Evolutionary conservation across 2,329 filamentous ascomycete genomes (phyloP), one percentile per base, ranked within the genome.

Genomic region (Penicillium crustosum): DNA sequence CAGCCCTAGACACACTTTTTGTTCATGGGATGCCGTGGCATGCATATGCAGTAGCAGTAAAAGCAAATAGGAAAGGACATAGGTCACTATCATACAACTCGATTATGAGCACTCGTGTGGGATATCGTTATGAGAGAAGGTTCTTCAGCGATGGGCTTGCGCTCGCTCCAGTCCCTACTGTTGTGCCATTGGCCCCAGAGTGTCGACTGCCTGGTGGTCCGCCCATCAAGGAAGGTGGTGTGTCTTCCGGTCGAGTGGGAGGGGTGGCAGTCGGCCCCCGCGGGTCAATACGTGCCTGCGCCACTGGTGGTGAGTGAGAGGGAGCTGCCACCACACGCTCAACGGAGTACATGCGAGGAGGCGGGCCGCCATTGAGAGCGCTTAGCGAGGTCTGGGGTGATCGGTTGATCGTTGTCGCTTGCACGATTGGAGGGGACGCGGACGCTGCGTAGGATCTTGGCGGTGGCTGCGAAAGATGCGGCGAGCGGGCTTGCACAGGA

Each of bases 91-190:
- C 59, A 62, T 62, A 63, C 60, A 66, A 51, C 42, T 48, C 49
- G 42, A 36, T 23, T 36, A 41, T 39, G 47, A 49, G 51, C 42
- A 33, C 42, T 48, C 41, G 23, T 47, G 48, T 15, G 19, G 7
- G 21, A 35, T 39, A 27, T 49, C 25, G 48, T 77, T 75, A 91
- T 48, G 85, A 88, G 53, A 93, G 80, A 49, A 93, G 74, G 67
- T 93, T 92, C 66, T 87, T 85, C 60, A 93, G 73, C 10, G 89
- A 91, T 12, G 89, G 89, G 68, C 87, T 92, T 17, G 89, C 88
- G 67, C 89, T 92, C 4, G 89, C 89, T n/a, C 88, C 88, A 50
- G 75, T 74, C 33, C 68, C 69, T 3, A 63, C 60, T 10, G 67
- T 60, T 19, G 68, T 66, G 19, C 68, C 71, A 48, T 70, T 72